These are phyloP conservation scores for Cryptosporidium bovis DNA, from an alignment of 169 alveolate genomes.

Conservation along the genomic window DNA sequence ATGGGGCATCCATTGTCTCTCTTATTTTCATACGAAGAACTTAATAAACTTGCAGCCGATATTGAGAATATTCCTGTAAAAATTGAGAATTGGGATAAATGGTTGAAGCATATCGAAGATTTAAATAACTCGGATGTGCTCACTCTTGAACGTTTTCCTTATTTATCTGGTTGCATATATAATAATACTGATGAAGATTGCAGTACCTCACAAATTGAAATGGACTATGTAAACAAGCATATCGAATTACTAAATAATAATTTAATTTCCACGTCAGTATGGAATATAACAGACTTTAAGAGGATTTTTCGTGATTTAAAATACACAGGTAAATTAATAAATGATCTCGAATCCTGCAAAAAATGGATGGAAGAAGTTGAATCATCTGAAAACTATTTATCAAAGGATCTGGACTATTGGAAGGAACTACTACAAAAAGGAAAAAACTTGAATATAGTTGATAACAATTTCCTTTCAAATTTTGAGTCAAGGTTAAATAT, in stretches of 20 bases:
- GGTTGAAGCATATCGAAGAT: conserved; percentile 42
- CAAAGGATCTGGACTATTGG: conserved; percentile 32
- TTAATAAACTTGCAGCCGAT: neutral
- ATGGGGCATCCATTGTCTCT: conserved; percentile 35
- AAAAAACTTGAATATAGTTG: conserved; percentile 27
- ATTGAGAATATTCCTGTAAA: conserved; percentile 22
- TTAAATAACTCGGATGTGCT: conserved; percentile 5
- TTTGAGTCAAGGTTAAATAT: conserved; percentile 6
- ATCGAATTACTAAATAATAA: neutral
- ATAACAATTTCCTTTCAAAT: neutral
- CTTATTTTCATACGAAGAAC: conserved; percentile 26
- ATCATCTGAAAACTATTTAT: neutral
- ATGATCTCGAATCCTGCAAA: conserved; percentile 22
- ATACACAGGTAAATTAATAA: conserved; percentile 39
- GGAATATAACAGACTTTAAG: conserved; percentile 29
- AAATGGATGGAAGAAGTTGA: neutral
- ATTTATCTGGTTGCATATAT: neutral
- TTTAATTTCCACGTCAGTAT: conserved; percentile 14
- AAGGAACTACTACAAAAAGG: conserved; percentile 38
- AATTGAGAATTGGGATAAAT: conserved; percentile 46
- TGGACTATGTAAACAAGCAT: neutral
- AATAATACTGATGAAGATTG: neutral
- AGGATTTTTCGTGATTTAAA: conserved; percentile 18
- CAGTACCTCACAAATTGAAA: conserved; percentile 7
- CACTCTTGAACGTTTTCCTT: conserved; percentile 5